Evolutionary conservation across 108 stramenopile genomes (phyloP), one percentile per base, ranked within the genome.

Genomic region (Cyclostephanos tholiformis): DNA sequence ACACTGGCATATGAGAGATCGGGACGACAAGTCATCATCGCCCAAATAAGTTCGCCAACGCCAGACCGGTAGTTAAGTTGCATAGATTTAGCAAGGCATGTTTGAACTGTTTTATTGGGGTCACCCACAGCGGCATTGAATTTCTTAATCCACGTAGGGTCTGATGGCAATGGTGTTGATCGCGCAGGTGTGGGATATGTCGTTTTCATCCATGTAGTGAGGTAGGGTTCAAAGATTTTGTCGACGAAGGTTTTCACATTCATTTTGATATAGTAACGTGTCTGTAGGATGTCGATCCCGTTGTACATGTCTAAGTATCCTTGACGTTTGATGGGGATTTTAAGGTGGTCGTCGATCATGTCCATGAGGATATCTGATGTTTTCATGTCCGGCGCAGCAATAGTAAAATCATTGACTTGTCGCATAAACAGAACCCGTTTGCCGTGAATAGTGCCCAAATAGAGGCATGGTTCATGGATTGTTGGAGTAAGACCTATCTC

Each of bases 371-470:
- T 38, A 39, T 53, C 30, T 20, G 67, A 30, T 17, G 39, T 68
- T 4, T 14, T 10, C 9, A 6, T 2, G 30, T 30, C 16, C 9
- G 26, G 56, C 39, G 57, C 46, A 26, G 69, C 69, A 26, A 23
- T 25, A 11, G 69, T 50, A 53, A 73, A 73, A 57, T 73, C 63
- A 65, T 73, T 63, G 52, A 73, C 72, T 29, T 41, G 41, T 41
- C 9, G 41, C 9, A 41, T n/a, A n/a, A n/a, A n/a, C n/a, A n/a
- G n/a, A n/a, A n/a, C n/a, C n/a, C n/a, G n/a, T n/a, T n/a, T n/a
- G 41, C 41, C 41, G 41, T 41, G 41, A 12, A 41, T 41, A 41
- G 41, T 41, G 61, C 61, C 20, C 61, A 61, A 63, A n/a, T 63
- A 44, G 36, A 72, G 32, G 17, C 63, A 73, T 12, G 72, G 63